Conservation (phyloP, 345 rosid species). For the Anastatica hierochuntica region DNA sequence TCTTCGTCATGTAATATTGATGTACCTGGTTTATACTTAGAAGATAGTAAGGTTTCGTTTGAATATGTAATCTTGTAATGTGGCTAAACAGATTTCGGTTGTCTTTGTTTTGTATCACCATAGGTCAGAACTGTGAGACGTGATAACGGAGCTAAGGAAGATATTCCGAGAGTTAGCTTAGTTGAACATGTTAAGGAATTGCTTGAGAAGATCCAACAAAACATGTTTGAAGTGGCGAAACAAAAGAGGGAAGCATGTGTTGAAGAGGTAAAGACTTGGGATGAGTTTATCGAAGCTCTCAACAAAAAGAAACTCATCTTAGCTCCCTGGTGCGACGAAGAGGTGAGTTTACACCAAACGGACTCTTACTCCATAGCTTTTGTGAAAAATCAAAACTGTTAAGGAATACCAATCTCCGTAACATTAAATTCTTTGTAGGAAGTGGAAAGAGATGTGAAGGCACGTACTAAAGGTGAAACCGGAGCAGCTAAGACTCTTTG, state of each 20-base stretch:
- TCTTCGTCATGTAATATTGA: no score
- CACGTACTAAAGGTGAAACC: slow-evolving; percentile 77
- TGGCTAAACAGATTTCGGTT: background rate
- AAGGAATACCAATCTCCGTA: background rate
- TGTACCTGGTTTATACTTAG: no score
- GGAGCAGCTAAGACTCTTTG: slow-evolving; percentile 95
- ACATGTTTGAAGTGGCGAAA: slow-evolving; percentile 59
- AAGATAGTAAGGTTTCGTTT: no score
- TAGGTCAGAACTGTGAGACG: slow-evolving; percentile 89
- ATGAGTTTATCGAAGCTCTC: slow-evolving; percentile 67
- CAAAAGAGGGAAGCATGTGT: slow-evolving; percentile 68
- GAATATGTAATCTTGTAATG: background rate
- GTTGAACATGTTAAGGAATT: slow-evolving; percentile 48
- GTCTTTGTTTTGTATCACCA: slow-evolving; percentile 1
- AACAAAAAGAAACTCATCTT: slow-evolving; percentile 71
- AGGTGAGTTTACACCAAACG: slow-evolving; percentile 49
- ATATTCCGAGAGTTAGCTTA: slow-evolving; percentile 48
- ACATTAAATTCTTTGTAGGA: slow-evolving; percentile 33
- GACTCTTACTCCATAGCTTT: background rate
- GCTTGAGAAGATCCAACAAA: slow-evolving; percentile 53
- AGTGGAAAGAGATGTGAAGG: slow-evolving; percentile 86
- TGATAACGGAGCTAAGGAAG: slow-evolving; percentile 60
- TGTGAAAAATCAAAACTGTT: background rate
- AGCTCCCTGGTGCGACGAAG: slow-evolving; percentile 98
- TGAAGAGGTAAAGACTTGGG: slow-evolving; percentile 65